Percentiles rank a stretch among this genome's conserved stretches.
Evolutionary conservation across 2,329 filamentous ascomycete genomes (phyloP).

Genomic region (Teratosphaeria zuluensis): DNA sequence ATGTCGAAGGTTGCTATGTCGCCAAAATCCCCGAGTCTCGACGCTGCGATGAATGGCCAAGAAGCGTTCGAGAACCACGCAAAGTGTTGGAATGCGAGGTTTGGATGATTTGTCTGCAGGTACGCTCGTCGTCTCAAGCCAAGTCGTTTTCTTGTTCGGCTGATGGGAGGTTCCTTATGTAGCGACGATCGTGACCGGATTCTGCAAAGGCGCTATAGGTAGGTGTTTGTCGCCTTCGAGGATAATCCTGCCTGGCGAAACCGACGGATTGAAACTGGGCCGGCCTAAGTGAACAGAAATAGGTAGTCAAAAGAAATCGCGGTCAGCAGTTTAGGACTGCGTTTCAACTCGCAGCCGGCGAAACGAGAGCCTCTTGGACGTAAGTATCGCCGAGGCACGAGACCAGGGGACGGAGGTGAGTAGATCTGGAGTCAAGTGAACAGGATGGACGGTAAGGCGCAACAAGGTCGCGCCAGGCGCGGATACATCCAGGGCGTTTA

Average conservation of each 20-base stretch:
- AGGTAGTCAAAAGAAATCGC: not conserved
- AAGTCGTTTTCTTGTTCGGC: not conserved
- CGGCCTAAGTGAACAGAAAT: not conserved
- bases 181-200: not conserved
- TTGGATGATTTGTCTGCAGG: not conserved
- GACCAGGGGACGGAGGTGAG: constrained; percentile 3
- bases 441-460: not conserved
- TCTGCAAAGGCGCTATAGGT: not conserved
- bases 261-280: constrained; percentile 1
- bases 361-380: constrained; percentile 14
- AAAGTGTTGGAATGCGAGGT: not conserved
- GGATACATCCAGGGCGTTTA: constrained; percentile 10
- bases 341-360: constrained; percentile 20
- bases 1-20: not conserved
- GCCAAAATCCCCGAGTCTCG: not conserved
- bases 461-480: constrained; percentile 16
- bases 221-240: constrained; percentile 1
- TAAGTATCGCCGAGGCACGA: constrained; percentile 17
- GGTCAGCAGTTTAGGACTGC: constrained; percentile 9
- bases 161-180: not conserved
- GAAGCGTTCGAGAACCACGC: not conserved
- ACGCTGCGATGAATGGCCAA: not conserved
- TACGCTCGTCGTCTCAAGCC: not conserved
- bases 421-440: constrained; percentile 1
- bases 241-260: constrained; percentile 17